Evolutionary conservation across 106 monocot genomes (phyloP), one percentile per base, ranked within the genome.

Genomic region (Dendrobium nobile): DNA sequence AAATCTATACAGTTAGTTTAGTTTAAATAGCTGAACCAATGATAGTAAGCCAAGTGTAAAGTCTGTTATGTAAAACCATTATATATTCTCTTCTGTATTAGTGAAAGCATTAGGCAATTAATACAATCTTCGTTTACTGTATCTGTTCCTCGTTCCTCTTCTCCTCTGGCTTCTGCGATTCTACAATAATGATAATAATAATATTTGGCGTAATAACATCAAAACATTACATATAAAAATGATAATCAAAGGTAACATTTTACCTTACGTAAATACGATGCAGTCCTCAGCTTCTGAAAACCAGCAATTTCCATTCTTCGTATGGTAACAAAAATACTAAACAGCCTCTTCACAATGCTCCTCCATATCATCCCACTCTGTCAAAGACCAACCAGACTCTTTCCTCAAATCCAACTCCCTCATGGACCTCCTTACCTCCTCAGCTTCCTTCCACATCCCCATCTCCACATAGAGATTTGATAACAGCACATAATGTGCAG

Each of bases 381-480:
- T 26, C 24, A 85, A 82, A 75, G 85, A 84, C 85, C 77, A 77
- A 11, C 85, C 87, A 19, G 79, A 79, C 77, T 90, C 87, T 54
- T 90, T 90, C 80, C 83, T 76, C 81, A 88, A 43, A 2, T 80
- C 84, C 72, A 58, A 80, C 56, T 45, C 83, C 78, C 67, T 88
- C 79, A 85, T 81, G 77, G 48, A 5, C 81, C 77, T 83, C 86
- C 88, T 81, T 73, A 88, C 65, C 67, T 84, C 85, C 88, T 85
- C 85, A 7, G 75, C 91, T 13, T 88, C 82, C 17, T 42, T 75
- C 91, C 91, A 91, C 80, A 84, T 82, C 80, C 88, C 91, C 78
- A 79, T 81, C 83, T 88, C 84, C 10, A 82, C 86, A 76, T 88
- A 88, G 67, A 85, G 43, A 65, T 87, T 88, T 4, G 78, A 82